Percentiles rank a stretch among this genome's conserved stretches.
phyloP scores from a whole-genome alignment of 441 rosid species.

The Dalechampia spathulata region DNA sequence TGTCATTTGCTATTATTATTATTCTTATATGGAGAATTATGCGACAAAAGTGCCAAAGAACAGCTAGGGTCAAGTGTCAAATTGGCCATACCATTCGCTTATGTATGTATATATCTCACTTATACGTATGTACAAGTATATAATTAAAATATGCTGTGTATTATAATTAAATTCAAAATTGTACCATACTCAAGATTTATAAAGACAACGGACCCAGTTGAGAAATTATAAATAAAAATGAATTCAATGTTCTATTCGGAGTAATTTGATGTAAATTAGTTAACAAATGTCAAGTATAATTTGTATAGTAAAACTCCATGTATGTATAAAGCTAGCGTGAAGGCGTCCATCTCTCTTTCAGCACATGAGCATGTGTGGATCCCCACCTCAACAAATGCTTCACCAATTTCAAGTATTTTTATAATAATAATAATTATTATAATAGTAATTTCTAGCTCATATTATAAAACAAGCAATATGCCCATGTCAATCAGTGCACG shows the following conservation, averaged over 20 bases:
- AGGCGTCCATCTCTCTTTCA: slow-evolving; percentile 17
- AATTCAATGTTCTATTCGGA: no score
- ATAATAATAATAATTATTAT: no score
- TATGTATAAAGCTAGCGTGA: no score
- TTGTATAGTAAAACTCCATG: no score
- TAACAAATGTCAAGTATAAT: no score
- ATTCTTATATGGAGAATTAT: no score
- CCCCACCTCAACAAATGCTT: slow-evolving; percentile 13
- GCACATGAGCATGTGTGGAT: slow-evolving; percentile 35
- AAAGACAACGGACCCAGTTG: not conserved
- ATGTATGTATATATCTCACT: no score
- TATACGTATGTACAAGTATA: no score
- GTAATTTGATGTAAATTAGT: no score
- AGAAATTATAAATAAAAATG: not conserved
- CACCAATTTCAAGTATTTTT: not conserved
- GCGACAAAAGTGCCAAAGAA: not conserved
- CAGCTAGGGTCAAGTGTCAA: not conserved
- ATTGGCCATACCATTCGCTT: not conserved
- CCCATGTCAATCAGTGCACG: slow-evolving; percentile 27
- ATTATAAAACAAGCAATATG: slow-evolving; percentile 13
- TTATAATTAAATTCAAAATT: no score
- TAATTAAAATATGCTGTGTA: no score
- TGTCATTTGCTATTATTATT: not conserved
- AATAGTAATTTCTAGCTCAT: no score
- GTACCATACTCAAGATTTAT: not conserved